Conservation (phyloP, 2,329 filamentous ascomycete genomes). For the Aspergillus pseudonomiae region DNA sequence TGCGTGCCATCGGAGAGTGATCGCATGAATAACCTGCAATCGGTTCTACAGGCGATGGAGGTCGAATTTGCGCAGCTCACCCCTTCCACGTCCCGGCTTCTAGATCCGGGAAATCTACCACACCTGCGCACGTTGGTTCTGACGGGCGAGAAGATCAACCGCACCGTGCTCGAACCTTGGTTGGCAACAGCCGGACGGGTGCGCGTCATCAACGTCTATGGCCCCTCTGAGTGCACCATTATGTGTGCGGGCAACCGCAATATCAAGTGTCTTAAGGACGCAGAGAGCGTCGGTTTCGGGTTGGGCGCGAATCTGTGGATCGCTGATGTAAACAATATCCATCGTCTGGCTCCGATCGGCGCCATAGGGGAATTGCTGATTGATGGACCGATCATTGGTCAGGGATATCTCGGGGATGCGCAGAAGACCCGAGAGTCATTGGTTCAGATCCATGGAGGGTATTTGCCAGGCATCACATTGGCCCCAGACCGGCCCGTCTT, state of each 20-base stretch:
- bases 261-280: too few relatives aligned
- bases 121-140: background rate
- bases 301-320: background rate
- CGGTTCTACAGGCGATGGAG: background rate
- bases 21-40: background rate
- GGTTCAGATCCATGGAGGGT: too few relatives aligned
- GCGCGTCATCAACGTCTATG: background rate
- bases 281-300: background rate
- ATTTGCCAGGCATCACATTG: too few relatives aligned
- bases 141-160: background rate
- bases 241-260: background rate
- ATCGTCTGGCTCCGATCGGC: background rate
- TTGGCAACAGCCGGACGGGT: background rate
- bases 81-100: background rate
- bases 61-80: background rate
- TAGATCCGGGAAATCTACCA: background rate
- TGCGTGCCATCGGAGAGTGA: background rate
- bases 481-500: background rate
- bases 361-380: background rate
- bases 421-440: too few relatives aligned
- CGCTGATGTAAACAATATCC: background rate
- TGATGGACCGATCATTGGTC: background rate
- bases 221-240: background rate
- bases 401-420: background rate
- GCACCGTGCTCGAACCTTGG: too few relatives aligned